Percentiles rank a stretch among this genome's conserved stretches.
Conservation (phyloP, 1,139 yeast genomes). For the Geotrichum candidum region DNA sequence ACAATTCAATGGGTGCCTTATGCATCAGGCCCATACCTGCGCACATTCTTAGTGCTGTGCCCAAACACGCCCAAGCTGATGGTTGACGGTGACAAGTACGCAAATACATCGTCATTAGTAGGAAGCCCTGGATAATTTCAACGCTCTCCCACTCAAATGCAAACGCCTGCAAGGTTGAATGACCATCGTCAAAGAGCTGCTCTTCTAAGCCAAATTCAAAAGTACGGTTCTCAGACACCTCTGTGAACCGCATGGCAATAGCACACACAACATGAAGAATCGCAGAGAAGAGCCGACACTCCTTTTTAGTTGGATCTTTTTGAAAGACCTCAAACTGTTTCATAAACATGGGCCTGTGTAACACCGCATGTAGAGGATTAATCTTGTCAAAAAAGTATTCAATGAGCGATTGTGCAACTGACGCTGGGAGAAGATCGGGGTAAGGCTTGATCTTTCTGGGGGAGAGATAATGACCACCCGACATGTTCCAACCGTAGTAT, state of each 20-base stretch:
- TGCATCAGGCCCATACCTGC: constrained; percentile 52
- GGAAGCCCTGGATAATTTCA: constrained; percentile 61
- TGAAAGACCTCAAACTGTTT: constrained; percentile 45
- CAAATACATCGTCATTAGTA: constrained; percentile 49
- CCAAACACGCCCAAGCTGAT: constrained; percentile 48
- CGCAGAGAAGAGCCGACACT: constrained; percentile 46
- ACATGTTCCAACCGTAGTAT: constrained; percentile 64
- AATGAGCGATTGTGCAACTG: constrained; percentile 24
- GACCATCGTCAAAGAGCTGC: constrained; percentile 46
- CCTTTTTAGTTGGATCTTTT: constrained; percentile 21
- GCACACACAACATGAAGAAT: constrained; percentile 48
- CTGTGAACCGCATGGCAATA: constrained; percentile 48
- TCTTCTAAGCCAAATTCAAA: constrained; percentile 46
- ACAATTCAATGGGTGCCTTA: constrained; percentile 7
- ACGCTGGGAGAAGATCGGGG: constrained; percentile 8
- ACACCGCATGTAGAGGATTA: constrained; percentile 49
- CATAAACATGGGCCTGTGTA: constrained; percentile 51
- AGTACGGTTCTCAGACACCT: constrained; percentile 36
- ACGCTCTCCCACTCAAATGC: constrained; percentile 65
- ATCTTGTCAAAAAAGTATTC: constrained; percentile 46
- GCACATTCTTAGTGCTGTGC: constrained; percentile 50
- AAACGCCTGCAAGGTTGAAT: constrained; percentile 44
- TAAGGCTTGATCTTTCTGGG: constrained; percentile 38
- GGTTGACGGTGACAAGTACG: constrained; percentile 55
- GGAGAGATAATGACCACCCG: constrained; percentile 48